A percentile compares a stretch with the other conserved stretches of the same genome.
phyloP scores from a whole-genome alignment of 495 filamentous ascomycete species.

The Hypoxylon fuscum region DNA sequence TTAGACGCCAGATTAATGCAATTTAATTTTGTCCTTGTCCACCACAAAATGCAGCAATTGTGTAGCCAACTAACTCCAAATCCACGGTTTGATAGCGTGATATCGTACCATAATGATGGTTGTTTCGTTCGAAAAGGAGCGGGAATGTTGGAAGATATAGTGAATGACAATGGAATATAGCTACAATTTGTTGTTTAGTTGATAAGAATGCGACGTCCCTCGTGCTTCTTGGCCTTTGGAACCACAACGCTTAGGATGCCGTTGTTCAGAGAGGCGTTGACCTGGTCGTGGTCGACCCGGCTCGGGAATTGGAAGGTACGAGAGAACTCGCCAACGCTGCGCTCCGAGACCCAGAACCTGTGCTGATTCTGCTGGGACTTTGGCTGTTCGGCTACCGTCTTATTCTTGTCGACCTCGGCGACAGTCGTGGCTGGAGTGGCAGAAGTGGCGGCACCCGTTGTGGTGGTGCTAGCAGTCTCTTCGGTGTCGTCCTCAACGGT shows the following conservation, averaged over 20 bases:
- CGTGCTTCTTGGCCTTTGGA: slow-evolving; percentile 73
- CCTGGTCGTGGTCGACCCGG: slow-evolving; percentile 77
- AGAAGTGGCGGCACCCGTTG: slow-evolving; percentile 8
- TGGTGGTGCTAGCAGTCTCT: slow-evolving; percentile 18
- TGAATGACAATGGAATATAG: neutral
- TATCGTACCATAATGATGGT: too few relatives aligned
- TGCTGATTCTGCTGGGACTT: slow-evolving; percentile 50
- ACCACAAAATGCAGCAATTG: too few relatives aligned
- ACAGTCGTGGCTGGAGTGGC: slow-evolving; percentile 28
- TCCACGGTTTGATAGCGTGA: too few relatives aligned
- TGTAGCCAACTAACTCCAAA: too few relatives aligned
- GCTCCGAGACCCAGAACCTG: slow-evolving; percentile 85
- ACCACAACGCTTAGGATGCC: slow-evolving; percentile 77
- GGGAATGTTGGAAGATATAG: neutral
- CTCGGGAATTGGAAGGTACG: slow-evolving; percentile 80
- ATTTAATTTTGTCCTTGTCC: too few relatives aligned
- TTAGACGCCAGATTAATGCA: too few relatives aligned
- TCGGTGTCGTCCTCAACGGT: slow-evolving; percentile 69
- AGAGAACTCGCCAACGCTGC: slow-evolving; percentile 80
- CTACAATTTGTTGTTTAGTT: slow-evolving; percentile 21
- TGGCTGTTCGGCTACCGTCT: slow-evolving; percentile 40
- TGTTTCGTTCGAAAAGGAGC: too few relatives aligned
- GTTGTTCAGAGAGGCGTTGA: slow-evolving; percentile 78
- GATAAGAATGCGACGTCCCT: slow-evolving; percentile 42
- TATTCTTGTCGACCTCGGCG: slow-evolving; percentile 41